phyloP scores from a whole-genome alignment of 2,329 filamentous ascomycete genomes.

The Lachnellula willkommii region DNA sequence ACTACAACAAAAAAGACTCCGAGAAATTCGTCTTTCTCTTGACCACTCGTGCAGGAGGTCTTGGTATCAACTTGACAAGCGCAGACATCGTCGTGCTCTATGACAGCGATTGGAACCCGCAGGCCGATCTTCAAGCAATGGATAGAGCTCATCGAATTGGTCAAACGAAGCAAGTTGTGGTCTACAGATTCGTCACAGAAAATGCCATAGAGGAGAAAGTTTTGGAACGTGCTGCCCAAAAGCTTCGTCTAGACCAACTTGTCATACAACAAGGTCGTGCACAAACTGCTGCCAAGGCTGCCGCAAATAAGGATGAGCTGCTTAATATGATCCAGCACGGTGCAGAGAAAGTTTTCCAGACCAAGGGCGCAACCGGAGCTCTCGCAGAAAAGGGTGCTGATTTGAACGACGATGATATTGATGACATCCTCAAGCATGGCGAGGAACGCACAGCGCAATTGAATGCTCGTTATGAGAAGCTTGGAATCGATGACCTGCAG shows the following conservation, averaged over 20 bases:
- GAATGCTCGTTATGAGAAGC: slow-evolving; percentile 91
- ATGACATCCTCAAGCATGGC: slow-evolving; percentile 77
- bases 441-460: slow-evolving; percentile 85
- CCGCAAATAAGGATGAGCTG: slow-evolving; percentile 92
- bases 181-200: slow-evolving; percentile 95
- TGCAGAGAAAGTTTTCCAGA: slow-evolving; percentile 87
- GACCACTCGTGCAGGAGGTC: slow-evolving; percentile 88
- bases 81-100: slow-evolving; percentile 96
- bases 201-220: slow-evolving; percentile 99
- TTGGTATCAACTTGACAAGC: slow-evolving; percentile 93
- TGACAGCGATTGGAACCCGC: slow-evolving; percentile 98
- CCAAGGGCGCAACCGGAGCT: slow-evolving; percentile 58
- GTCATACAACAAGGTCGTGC: slow-evolving; percentile 97
- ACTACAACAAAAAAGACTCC: slow-evolving; percentile 93
- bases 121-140: slow-evolving; percentile 98
- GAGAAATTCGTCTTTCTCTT: slow-evolving; percentile 96
- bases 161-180: slow-evolving; percentile 94
- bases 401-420: slow-evolving; percentile 84
- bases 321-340: slow-evolving; percentile 98
- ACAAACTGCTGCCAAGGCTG: slow-evolving; percentile 83
- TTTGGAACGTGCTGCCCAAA: slow-evolving; percentile 90
- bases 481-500: slow-evolving; percentile 93
- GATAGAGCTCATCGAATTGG: slow-evolving; percentile 97
- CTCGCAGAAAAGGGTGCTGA: slow-evolving; percentile 56
- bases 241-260: slow-evolving; percentile 89